These are phyloP conservation scores for Podila verticillata DNA, from an alignment of 192 early-diverging fungal species.

Conservation along the genomic window DNA sequence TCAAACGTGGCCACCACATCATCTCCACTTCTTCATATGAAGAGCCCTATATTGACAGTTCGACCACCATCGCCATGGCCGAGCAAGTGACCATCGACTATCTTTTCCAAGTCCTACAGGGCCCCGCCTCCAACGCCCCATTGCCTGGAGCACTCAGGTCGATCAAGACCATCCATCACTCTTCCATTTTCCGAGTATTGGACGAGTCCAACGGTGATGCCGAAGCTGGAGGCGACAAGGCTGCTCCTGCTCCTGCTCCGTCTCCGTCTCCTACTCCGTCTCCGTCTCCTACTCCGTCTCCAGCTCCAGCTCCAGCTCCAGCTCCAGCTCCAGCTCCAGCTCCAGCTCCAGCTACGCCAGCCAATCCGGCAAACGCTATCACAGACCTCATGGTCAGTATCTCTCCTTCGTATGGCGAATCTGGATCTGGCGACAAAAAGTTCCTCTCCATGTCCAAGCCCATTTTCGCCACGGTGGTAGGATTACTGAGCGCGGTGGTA, in stretches of 20 bases:
- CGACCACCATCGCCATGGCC: slow-evolving; percentile 12
- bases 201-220: not conserved
- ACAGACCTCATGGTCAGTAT: not conserved
- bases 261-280: not conserved
- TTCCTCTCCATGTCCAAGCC: slow-evolving; percentile 3
- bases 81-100: slow-evolving; percentile 20
- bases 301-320: slow-evolving; percentile 2
- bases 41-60: not conserved
- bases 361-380: not conserved
- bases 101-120: slow-evolving; percentile 20
- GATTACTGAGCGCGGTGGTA: not conserved
- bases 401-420: not conserved
- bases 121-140: slow-evolving; percentile 15
- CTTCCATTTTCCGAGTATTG: not conserved
- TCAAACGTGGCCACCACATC: not conserved
- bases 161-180: slow-evolving; percentile 2
- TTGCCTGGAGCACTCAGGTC: slow-evolving; percentile 12
- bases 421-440: not conserved
- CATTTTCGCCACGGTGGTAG: not conserved
- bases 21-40: not conserved
- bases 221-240: not conserved
- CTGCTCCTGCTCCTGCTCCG: not conserved
- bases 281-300: not conserved
- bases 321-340: slow-evolving; percentile 1
- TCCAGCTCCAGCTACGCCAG: not conserved